Evolutionary conservation across 2,329 filamentous ascomycete species (phyloP).

Genomic region (Venturia nashicola): DNA sequence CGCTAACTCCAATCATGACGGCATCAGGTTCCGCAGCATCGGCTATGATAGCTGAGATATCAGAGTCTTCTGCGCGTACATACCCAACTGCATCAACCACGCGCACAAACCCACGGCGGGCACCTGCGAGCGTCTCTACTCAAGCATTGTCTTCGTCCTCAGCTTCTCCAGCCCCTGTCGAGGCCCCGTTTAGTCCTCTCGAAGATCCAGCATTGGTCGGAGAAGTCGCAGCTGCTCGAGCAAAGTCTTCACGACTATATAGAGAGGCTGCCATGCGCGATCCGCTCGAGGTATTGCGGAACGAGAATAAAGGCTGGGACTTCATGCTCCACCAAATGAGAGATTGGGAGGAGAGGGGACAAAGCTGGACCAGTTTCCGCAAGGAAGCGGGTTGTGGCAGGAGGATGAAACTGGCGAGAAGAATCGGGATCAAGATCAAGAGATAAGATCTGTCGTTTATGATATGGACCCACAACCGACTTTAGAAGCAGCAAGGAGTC

Average conservation of each 20-base stretch:
- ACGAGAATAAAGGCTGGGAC: conserved; percentile 27
- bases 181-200: conserved; percentile 34
- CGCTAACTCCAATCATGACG: not conserved
- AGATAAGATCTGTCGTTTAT: not conserved
- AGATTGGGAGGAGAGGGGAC: conserved; percentile 28
- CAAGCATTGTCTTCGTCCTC: not conserved
- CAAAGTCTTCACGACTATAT: conserved; percentile 40
- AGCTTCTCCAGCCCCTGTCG: conserved; percentile 4
- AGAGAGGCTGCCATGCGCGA: conserved; percentile 32
- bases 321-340: conserved; percentile 30
- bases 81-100: not conserved
- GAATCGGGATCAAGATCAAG: conserved; percentile 2
- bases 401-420: conserved; percentile 1
- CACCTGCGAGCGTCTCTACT: not conserved
- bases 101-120: not conserved
- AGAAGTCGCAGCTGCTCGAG: conserved; percentile 48
- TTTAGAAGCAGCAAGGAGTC: not conserved
- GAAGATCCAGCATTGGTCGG: conserved; percentile 59
- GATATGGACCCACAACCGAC: not conserved
- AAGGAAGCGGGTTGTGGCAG: conserved; percentile 10
- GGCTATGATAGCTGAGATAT: not conserved
- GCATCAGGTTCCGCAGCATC: not conserved
- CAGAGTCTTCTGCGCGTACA: not conserved
- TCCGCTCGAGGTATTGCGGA: conserved; percentile 17
- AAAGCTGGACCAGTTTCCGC: conserved; percentile 22